These are phyloP conservation scores for Fagopyrum tataricum DNA, from an alignment of 148 eudicot genomes.

Conservation along the genomic window DNA sequence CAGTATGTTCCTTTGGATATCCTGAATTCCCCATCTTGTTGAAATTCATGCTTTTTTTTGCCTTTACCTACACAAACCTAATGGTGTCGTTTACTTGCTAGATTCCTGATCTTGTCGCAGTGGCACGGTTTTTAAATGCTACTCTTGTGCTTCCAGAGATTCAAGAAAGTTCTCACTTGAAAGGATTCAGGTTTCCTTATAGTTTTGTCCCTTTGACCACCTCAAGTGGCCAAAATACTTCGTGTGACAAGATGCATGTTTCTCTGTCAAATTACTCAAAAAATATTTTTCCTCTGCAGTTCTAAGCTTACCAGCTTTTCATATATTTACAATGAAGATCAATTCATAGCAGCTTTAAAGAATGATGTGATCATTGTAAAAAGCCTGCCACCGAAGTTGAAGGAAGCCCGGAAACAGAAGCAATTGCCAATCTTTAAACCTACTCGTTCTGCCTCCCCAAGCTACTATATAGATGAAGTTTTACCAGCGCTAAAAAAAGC, in stretches of 20 bases:
- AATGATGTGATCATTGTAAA: slow-evolving; percentile 70
- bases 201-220: not conserved
- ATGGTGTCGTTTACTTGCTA: slow-evolving; percentile 30
- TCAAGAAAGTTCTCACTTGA: slow-evolving; percentile 70
- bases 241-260: not conserved
- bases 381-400: slow-evolving; percentile 56
- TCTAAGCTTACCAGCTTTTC: slow-evolving; percentile 81
- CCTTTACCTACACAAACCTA: slow-evolving; percentile 2
- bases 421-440: slow-evolving; percentile 71
- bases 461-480: slow-evolving; percentile 57
- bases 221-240: not conserved
- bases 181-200: slow-evolving; percentile 66
- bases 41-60: not conserved
- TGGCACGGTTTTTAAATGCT: slow-evolving; percentile 88
- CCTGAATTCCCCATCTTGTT: not conserved
- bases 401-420: slow-evolving; percentile 64
- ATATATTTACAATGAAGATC: slow-evolving; percentile 79
- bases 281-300: slow-evolving; percentile 36
- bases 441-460: slow-evolving; percentile 47
- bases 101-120: slow-evolving; percentile 91
- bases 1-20: slow-evolving; percentile 44
- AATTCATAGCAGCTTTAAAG: slow-evolving; percentile 59
- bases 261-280: slow-evolving; percentile 1
- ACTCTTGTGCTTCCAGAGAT: slow-evolving; percentile 94
- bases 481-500: slow-evolving; percentile 62